Base-by-base conservation (phyloP, 306 rosid genomes). In the Vigna radiata region DNA sequence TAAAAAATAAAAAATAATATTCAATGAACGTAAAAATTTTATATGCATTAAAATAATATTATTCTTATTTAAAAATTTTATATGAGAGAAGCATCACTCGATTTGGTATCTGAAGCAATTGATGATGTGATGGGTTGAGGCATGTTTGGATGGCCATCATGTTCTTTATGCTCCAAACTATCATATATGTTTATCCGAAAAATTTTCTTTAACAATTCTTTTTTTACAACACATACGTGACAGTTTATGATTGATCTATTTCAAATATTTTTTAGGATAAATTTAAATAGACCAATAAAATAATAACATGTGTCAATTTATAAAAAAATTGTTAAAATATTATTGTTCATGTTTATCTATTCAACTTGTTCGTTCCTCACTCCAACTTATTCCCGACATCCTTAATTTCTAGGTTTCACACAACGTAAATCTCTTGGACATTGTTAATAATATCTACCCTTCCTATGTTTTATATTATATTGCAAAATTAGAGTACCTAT, bases 151-250 rank as follows among this genome's bases (percentile, higher is more conserved):
- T 36, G 85, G 86, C 85, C 88, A 88, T 86, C 89, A 84, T 89
- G 97, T 86, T 89, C 91, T 95, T 95, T 88, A 86, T 87, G 75
- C 83, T 83, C 83, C 93, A 83, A 87, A 86, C 88, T 80, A 83
- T 85, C 84, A 67, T 83, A 89, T n/a, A n/a, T n/a, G n/a, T n/a
- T n/a, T n/a, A n/a, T n/a, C n/a, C n/a, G n/a, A n/a, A n/a, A n/a
- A n/a, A n/a, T n/a, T n/a, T n/a, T n/a, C n/a, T n/a, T n/a, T n/a
- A n/a, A n/a, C n/a, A n/a, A n/a, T n/a, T n/a, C n/a, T n/a, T n/a
- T n/a, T n/a, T n/a, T n/a, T n/a, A n/a, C n/a, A n/a, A n/a, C n/a
- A n/a, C n/a, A n/a, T n/a, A n/a, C n/a, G n/a, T n/a, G n/a, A n/a
- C n/a, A n/a, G n/a, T n/a, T n/a, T n/a, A n/a, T n/a, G n/a, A n/a